These are phyloP conservation scores for Cryphonectria nitschkei DNA, from an alignment of 2,329 filamentous ascomycete genomes.

Conservation along the genomic window DNA sequence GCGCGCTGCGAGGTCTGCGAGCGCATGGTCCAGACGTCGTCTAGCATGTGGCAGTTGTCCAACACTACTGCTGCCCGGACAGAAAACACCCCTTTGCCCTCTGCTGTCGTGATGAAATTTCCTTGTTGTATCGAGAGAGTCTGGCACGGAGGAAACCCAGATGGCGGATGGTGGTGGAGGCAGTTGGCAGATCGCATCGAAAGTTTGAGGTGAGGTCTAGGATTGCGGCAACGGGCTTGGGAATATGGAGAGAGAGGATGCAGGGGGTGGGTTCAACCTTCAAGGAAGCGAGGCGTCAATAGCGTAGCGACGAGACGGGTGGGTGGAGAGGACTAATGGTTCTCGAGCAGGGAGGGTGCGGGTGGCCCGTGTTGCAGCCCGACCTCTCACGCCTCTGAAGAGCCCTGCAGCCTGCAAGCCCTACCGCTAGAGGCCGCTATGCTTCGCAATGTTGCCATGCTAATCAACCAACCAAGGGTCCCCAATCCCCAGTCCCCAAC, in stretches of 20 bases:
- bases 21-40: conserved; percentile 24
- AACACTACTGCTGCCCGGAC: neutral
- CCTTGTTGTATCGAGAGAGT: neutral
- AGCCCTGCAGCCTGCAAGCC: neutral
- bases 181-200: conserved; percentile 16
- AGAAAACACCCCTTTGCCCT: neutral
- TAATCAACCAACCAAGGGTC: neutral
- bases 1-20: conserved; percentile 20
- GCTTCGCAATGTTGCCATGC: neutral
- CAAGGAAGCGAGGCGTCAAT: conserved; percentile 12
- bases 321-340: neutral
- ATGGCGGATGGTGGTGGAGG: neutral
- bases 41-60: conserved; percentile 24
- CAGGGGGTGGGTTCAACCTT: conserved; percentile 13
- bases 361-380: conserved; percentile 9
- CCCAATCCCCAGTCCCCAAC: neutral
- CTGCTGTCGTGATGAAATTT: neutral
- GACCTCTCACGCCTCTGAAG: neutral
- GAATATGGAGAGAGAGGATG: conserved; percentile 9
- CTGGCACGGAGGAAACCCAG: neutral
- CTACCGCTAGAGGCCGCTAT: neutral
- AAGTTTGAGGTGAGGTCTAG: conserved; percentile 22
- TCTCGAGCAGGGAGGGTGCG: neutral
- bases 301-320: neutral
- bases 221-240: neutral